phyloP scores from a whole-genome alignment of 495 filamentous ascomycete genomes.

The Penicillium roqueforti region DNA sequence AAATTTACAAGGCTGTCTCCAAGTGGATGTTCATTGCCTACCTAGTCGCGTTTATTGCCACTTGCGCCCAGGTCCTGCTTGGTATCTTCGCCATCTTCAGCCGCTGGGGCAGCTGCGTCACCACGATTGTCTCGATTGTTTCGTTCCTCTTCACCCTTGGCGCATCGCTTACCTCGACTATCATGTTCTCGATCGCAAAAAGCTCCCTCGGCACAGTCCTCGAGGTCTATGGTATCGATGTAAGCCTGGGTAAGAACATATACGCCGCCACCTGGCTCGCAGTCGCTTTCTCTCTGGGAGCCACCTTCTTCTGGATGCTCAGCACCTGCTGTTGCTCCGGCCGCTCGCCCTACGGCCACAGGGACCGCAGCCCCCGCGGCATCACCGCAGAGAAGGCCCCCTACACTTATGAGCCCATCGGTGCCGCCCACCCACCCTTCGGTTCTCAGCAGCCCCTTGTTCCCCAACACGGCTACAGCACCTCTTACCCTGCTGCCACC shows the following conservation, averaged over 20 bases:
- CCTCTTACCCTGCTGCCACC: conserved; percentile 29
- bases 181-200: conserved; percentile 58
- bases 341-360: conserved; percentile 46
- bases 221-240: conserved; percentile 61
- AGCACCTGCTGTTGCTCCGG: conserved; percentile 85
- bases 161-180: conserved; percentile 52
- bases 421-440: conserved; percentile 24
- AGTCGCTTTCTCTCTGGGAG: conserved; percentile 67
- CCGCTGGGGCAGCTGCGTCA: conserved; percentile 68
- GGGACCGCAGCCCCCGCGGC: conserved; percentile 21
- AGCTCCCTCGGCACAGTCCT: conserved; percentile 57
- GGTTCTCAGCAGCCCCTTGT: conserved; percentile 12
- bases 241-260: conserved; percentile 61
- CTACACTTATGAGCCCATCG: conserved; percentile 49
- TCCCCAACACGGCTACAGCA: conserved; percentile 18
- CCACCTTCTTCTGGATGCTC: conserved; percentile 82
- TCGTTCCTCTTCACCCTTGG: conserved; percentile 55
- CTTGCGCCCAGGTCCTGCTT: conserved; percentile 62
- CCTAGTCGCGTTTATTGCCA: conserved; percentile 64
- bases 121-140: conserved; percentile 66
- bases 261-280: conserved; percentile 72
- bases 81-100: conserved; percentile 66
- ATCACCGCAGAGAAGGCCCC: conserved; percentile 48
- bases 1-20: conserved; percentile 64
- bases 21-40: conserved; percentile 80